Conservation (phyloP, 495 filamentous ascomycete species). For the Parmelia sp. region DNA sequence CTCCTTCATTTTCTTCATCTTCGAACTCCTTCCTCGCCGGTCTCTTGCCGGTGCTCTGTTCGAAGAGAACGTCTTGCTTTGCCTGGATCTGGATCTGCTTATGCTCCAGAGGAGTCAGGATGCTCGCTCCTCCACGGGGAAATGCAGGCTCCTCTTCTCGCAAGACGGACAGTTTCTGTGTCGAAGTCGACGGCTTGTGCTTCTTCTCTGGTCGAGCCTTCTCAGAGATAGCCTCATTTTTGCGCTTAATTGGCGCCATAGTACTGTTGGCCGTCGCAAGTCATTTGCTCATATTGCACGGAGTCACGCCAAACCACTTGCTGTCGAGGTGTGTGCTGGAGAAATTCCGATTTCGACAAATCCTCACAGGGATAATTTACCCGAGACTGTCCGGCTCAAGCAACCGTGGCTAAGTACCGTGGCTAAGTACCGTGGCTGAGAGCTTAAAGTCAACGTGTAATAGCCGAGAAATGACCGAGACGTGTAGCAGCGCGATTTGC, state of each 20-base stretch:
- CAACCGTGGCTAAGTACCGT: neutral
- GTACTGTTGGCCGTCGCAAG: slow-evolving; percentile 3
- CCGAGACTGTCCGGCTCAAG: neutral
- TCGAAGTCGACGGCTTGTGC: slow-evolving; percentile 28
- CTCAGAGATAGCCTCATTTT: slow-evolving; percentile 40
- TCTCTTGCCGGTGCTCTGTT: slow-evolving; percentile 59
- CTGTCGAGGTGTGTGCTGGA: neutral
- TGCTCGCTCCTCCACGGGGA: slow-evolving; percentile 84
- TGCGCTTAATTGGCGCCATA: slow-evolving; percentile 52
- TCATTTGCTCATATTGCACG: neutral
- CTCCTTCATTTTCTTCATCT: slow-evolving; percentile 40
- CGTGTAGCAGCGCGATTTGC: slow-evolving; percentile 10
- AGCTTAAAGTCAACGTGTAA: slow-evolving; percentile 10
- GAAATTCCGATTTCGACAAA: neutral
- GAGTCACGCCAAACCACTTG: neutral
- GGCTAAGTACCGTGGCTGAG: neutral
- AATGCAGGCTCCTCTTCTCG: slow-evolving; percentile 82
- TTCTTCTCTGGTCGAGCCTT: slow-evolving; percentile 35
- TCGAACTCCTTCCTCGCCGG: slow-evolving; percentile 35
- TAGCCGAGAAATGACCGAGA: slow-evolving; percentile 9
- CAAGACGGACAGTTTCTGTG: slow-evolving; percentile 44
- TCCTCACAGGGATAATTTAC: slow-evolving; percentile 12
- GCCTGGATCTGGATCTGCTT: slow-evolving; percentile 96
- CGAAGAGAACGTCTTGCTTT: slow-evolving; percentile 86
- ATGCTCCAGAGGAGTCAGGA: slow-evolving; percentile 87